Base-by-base conservation (phyloP, 306 rosid species). In the Canavalia gladiata region DNA sequence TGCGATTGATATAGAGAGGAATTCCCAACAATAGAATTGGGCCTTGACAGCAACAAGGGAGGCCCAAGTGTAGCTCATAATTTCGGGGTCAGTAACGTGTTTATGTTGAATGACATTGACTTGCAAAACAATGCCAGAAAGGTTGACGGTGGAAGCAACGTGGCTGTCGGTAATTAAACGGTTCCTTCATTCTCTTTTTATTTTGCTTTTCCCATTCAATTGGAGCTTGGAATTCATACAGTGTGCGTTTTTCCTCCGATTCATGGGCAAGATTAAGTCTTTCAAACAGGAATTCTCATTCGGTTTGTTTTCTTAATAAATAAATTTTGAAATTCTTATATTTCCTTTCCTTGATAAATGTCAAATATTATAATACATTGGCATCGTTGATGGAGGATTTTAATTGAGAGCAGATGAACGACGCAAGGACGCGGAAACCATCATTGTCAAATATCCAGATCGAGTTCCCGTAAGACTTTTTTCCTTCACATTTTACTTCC, bases 371-470 rank as follows among this genome's bases (percentile, higher is more conserved):
- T 6, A 39, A 11, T 37, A 78, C 6, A 1, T 50, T 12, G 42
- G 78, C 78, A 59, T 50, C 60, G 56, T 62, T 65, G 34, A 51
- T 30, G 70, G 18, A 60, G 46, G 52, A 39, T 70, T 69, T 81
- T 70, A 31, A 73, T 51, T 25, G 1, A 37, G n/a, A 30, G 79
- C 84, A 89, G 84, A 86, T 57, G 87, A 84, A 72, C 84, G 85
- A 56, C 41, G 80, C 4, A 81, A 84, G 45, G 92, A 84, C 5
- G 82, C 87, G 11, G 72, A 73, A n/a, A 80, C 56, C 66, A 84
- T 89, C 80, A 3, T 74, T 25, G 30, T 28, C 65, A 89, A 89
- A 80, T 84, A 86, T 78, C 88, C 88, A 8, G 90, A 89, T 72
- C 86, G 88, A 60, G 68, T 84, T 34, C 87, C 87, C 0, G 85